Evolutionary conservation across 805 yeast genomes (phyloP), one percentile per base, ranked within the genome.

Genomic region (Sugiyamaella valdiviana): DNA sequence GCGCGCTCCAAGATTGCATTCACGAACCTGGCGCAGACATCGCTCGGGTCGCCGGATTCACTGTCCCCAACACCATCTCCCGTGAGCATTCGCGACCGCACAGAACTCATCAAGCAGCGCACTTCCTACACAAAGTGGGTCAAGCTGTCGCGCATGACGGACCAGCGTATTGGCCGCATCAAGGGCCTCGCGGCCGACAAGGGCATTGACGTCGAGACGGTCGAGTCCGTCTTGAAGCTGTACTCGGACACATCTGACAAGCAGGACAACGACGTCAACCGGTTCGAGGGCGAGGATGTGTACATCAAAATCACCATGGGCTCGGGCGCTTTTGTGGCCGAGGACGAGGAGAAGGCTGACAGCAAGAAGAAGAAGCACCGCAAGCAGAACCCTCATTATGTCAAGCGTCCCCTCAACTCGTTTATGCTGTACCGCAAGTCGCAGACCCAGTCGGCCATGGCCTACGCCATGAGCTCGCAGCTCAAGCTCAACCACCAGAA

Each of bases 351-450:
- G 35, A 53, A 43, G 10, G 40, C 29, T 22, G 54, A 38, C 45
- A 47, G 23, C 39, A 37, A 38, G 39, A 46, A 50, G 50, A 51
- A 53, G 55, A 55, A 51, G 50, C 53, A 47, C 22, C 45, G 56
- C 10, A 51, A 51, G 45, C 49, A 47, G 39, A 39, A 47, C 20
- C 51, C 52, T 36, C 51, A 60, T 45, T 54, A 70, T 47, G 64
- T 74, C 42, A 74, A 73, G 52, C 65, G 78, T 38, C 78, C 78
- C 0, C 62, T 73, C 48, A 74, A 74, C 58, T 68, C 74, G 22
- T 74, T 71, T 53, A 73, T 74, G 78, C 62, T 74, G 7, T 74
- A 74, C 54, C 63, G 77, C 44, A 62, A 70, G 17, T 56, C 70
- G 5, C 70, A 72, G 66, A 68, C 73, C 15, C 72, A 70, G 51